Conservation (phyloP, 305 asterid species). For the Fraxinus angustifolia region DNA sequence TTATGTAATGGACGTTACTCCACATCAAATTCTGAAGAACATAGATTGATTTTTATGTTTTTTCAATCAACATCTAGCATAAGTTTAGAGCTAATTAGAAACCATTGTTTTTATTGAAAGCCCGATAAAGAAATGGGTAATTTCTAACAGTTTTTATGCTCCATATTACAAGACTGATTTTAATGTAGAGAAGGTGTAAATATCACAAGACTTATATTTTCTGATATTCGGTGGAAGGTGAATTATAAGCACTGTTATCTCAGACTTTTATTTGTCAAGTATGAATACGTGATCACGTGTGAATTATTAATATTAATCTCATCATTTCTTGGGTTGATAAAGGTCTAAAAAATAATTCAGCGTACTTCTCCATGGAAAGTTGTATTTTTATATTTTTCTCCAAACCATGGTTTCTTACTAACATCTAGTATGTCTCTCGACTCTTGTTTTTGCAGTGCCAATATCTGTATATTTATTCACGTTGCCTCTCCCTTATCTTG, state of each 20-base stretch:
- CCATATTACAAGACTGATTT: background rate
- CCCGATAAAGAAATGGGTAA: background rate
- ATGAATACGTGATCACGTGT: background rate
- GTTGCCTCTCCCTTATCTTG: conserved; percentile 84
- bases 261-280: background rate
- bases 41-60: background rate
- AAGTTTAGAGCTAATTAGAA: background rate
- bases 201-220: background rate
- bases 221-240: background rate
- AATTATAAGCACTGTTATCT: background rate
- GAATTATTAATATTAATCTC: background rate
- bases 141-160: background rate
- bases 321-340: background rate
- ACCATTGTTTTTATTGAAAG: background rate
- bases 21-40: background rate
- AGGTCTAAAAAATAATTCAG: background rate
- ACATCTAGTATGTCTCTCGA: conserved; percentile 8
- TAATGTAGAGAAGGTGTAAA: background rate
- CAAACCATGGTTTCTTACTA: background rate
- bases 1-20: background rate
- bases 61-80: background rate
- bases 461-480: conserved; percentile 82
- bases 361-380: background rate
- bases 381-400: background rate
- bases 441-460: conserved; percentile 52